A percentile compares a stretch with the other conserved stretches of the same genome.
Evolutionary conservation across 1,139 yeast species (phyloP).

Genomic region (Yamadazyma aaseri): DNA sequence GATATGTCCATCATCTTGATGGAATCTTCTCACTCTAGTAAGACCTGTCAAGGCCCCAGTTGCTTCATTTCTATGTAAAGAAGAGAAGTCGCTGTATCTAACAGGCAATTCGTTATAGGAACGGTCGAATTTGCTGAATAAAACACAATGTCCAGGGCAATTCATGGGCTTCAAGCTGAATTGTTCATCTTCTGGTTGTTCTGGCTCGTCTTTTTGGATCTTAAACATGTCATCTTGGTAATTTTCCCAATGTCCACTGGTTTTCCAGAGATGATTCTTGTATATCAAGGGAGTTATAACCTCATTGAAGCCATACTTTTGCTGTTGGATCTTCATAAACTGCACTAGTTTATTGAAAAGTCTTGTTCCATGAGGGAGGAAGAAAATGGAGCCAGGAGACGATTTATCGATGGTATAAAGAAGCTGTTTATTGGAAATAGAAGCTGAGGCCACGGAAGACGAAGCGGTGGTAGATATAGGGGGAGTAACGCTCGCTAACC

Average conservation of each 20-base stretch:
- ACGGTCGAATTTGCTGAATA: conserved; percentile 84
- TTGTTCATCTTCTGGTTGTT: conserved; percentile 14
- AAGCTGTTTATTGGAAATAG: conserved; percentile 62
- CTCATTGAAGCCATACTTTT: conserved; percentile 83
- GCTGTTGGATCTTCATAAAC: conserved; percentile 84
- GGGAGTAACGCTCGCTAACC: no score
- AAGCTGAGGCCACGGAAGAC: conserved; percentile 28
- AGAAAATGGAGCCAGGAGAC: conserved; percentile 88
- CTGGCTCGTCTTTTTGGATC: conserved; percentile 79
- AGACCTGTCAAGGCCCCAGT: conserved; percentile 84
- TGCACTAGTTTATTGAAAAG: conserved; percentile 74
- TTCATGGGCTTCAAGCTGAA: conserved; percentile 97
- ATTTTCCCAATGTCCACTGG: conserved; percentile 96
- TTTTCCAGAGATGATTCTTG: conserved; percentile 82
- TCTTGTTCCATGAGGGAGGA: conserved; percentile 87
- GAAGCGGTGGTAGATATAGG: no score
- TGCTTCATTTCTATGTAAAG: conserved; percentile 91
- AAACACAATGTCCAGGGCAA: conserved; percentile 96
- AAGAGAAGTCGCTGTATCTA: conserved; percentile 96
- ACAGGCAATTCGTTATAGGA: conserved; percentile 93
- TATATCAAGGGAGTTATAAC: conserved; percentile 92
- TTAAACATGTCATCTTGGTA: conserved; percentile 96
- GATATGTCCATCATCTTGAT: conserved; percentile 98
- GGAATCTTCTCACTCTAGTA: conserved; percentile 96
- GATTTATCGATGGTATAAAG: conserved; percentile 73